phyloP scores from a whole-genome alignment of 345 rosid species.

The Linum lewisii region DNA sequence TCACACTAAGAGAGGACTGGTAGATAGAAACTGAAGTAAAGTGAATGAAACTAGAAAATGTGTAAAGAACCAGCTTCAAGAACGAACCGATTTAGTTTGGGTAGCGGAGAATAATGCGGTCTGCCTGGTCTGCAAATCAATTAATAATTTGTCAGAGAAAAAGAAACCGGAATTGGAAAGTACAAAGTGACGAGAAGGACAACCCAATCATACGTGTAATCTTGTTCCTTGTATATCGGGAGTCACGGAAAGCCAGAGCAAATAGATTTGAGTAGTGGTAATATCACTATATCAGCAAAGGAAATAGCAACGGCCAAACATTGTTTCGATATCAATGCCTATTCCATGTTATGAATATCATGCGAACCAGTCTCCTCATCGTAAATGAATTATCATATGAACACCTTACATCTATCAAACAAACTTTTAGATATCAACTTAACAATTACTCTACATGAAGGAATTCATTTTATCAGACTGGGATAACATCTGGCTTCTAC shows the following conservation, averaged over 20 bases:
- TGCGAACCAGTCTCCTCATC: too few species aligned
- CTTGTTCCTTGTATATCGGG: too few species aligned
- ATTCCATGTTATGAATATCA: too few species aligned
- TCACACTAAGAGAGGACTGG: not conserved
- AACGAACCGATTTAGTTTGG: constrained; percentile 76
- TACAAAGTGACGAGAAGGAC: too few species aligned
- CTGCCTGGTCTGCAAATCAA: constrained; percentile 69
- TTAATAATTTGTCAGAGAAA: not conserved
- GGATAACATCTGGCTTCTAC: too few species aligned
- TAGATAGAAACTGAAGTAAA: too few species aligned
- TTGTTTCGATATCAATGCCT: not conserved
- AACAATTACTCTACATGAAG: too few species aligned
- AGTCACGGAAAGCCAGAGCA: not conserved
- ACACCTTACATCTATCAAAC: not conserved
- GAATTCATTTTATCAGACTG: too few species aligned
- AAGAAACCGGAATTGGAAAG: too few species aligned
- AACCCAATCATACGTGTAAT: too few species aligned
- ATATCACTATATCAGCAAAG: not conserved
- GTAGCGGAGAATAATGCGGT: constrained; percentile 97
- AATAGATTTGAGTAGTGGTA: not conserved
- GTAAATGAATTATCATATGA: too few species aligned
- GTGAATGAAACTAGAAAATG: not conserved
- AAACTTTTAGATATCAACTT: too few species aligned
- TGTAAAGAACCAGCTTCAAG: not conserved
- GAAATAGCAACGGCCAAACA: not conserved